These are phyloP conservation scores for Penicillium antarcticum DNA, from an alignment of 495 filamentous ascomycete genomes.

Conservation along the genomic window DNA sequence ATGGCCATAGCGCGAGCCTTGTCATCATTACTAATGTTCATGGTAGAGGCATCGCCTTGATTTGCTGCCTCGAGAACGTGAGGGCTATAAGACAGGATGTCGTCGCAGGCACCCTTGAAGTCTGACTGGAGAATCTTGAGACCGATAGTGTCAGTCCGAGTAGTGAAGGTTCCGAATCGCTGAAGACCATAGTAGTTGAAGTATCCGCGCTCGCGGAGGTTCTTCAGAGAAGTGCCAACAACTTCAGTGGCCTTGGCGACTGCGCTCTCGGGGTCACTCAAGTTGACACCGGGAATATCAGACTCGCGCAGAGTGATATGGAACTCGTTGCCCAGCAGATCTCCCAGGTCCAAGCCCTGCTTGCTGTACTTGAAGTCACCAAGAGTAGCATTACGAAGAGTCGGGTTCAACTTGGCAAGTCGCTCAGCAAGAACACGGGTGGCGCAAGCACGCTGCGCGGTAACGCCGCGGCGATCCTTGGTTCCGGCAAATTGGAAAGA, in stretches of 20 bases:
- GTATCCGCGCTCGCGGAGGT: constrained; percentile 66
- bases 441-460: constrained; percentile 78
- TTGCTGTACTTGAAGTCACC: constrained; percentile 74
- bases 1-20: constrained; percentile 71
- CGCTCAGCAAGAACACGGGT: constrained; percentile 60
- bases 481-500: constrained; percentile 85
- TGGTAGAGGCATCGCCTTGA: constrained; percentile 29
- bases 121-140: constrained; percentile 77
- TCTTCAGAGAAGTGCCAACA: constrained; percentile 52
- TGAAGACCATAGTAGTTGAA: constrained; percentile 97
- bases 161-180: constrained; percentile 82
- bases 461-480: constrained; percentile 88
- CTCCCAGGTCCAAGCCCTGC: constrained; percentile 71
- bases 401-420: constrained; percentile 59
- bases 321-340: constrained; percentile 87
- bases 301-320: constrained; percentile 84
- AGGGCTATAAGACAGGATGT: constrained; percentile 63
- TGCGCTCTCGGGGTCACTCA: constrained; percentile 33
- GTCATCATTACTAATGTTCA: constrained; percentile 65
- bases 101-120: constrained; percentile 72
- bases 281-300: constrained; percentile 52
- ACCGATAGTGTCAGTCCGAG: constrained; percentile 78
- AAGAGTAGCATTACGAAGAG: constrained; percentile 60
- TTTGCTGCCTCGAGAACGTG: constrained; percentile 47
- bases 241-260: constrained; percentile 46